A percentile compares a stretch with the other conserved stretches of the same genome.
phyloP scores from a whole-genome alignment of 2,329 filamentous ascomycete genomes.

The Colletotrichum coccodes region DNA sequence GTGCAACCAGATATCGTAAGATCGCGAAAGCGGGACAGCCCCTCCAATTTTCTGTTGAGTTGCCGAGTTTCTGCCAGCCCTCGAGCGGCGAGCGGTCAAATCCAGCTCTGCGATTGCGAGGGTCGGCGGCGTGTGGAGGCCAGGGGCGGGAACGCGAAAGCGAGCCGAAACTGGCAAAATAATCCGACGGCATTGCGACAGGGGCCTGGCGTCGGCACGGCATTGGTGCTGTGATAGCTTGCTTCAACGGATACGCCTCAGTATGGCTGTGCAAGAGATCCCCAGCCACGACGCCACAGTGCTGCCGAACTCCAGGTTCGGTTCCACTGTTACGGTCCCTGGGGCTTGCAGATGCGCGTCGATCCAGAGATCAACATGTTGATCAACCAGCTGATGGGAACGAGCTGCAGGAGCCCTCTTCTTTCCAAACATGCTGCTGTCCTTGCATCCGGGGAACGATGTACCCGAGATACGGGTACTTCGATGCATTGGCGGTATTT shows the following conservation, averaged over 20 bases:
- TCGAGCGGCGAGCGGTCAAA: conserved; percentile 26
- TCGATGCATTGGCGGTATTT: not conserved
- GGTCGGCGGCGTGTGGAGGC: conserved; percentile 5
- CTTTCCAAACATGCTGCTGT: not conserved
- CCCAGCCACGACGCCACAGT: not conserved
- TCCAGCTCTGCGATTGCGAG: conserved; percentile 5
- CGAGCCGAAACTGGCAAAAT: conserved; percentile 15
- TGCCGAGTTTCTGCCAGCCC: conserved; percentile 27
- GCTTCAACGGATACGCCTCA: not conserved
- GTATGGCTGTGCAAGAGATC: not conserved
- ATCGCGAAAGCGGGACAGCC: conserved; percentile 26
- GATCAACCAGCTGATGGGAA: not conserved
- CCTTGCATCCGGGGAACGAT: not conserved
- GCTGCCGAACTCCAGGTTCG: not conserved
- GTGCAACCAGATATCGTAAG: conserved; percentile 26
- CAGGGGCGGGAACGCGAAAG: not conserved
- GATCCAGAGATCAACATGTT: not conserved
- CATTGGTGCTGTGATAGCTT: not conserved
- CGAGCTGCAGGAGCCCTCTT: not conserved
- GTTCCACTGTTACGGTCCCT: not conserved
- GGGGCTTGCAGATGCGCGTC: not conserved
- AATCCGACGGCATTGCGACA: conserved; percentile 6
- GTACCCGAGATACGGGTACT: not conserved
- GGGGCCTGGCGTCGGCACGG: conserved; percentile 6
- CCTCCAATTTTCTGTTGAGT: conserved; percentile 34